Percentiles rank a stretch among this genome's conserved stretches.
phyloP scores from a whole-genome alignment of 2,329 filamentous ascomycete genomes.

The Orbilia ellipsospora region DNA sequence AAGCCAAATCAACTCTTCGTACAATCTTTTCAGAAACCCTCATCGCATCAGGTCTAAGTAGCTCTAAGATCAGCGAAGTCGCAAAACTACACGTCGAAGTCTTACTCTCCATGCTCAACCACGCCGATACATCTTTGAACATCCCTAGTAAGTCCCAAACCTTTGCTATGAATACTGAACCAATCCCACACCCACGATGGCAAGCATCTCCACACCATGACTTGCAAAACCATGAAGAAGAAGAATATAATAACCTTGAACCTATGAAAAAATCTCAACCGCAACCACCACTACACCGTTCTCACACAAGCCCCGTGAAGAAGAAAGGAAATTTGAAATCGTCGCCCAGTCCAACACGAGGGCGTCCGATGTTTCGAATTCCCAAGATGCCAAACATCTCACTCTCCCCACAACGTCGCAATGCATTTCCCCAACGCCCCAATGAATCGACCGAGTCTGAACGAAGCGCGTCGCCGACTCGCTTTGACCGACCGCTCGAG shows the following conservation, averaged over 20 bases:
- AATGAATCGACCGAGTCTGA: conserved; percentile 32
- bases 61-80: conserved; percentile 53
- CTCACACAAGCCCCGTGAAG: conserved; percentile 11
- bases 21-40: conserved; percentile 45
- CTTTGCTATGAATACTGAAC: conserved; percentile 18
- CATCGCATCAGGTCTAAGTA: conserved; percentile 45
- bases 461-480: conserved; percentile 25
- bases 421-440: not conserved
- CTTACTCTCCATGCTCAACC: conserved; percentile 45
- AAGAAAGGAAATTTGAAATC: conserved; percentile 6
- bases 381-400: not conserved
- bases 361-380: conserved; percentile 28
- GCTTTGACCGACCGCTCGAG: conserved; percentile 22
- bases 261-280: conserved; percentile 1
- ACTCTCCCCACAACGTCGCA: not conserved
- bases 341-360: conserved; percentile 54
- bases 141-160: conserved; percentile 36
- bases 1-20: conserved; percentile 41
- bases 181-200: not conserved
- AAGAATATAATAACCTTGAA: conserved; percentile 5
- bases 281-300: not conserved
- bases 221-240: conserved; percentile 6
- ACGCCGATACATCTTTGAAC: conserved; percentile 25
- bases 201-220: not conserved
- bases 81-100: conserved; percentile 48